Evolutionary conservation across 805 yeast species (phyloP), one percentile per base, ranked within the genome.

Genomic region (Diddensiella transvaalensis): DNA sequence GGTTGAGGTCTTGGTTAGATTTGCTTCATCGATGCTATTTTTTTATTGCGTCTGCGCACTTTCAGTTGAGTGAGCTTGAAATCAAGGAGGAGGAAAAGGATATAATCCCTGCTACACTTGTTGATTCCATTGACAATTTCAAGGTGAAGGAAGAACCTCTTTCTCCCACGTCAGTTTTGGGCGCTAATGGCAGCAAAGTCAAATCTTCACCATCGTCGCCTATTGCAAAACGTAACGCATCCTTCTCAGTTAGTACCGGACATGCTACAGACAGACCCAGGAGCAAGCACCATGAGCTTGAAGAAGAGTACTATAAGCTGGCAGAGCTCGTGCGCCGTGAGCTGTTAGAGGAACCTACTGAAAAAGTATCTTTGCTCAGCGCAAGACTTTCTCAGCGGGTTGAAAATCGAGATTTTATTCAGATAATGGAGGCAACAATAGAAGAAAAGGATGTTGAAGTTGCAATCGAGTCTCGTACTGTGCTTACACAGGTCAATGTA

Each of bases 21-120:
- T 59, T 80, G 8, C 66, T 87, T 13, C 97, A 93, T 62, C 82
- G 90, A 44, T 75, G 83, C 39, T 84, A 79, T 60, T 91, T 90
- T 60, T 78, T 88, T 52, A 69, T 85, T 22, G 97, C 87, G 0
- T 79, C 89, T 1, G 78, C 85, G 0, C 78, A 84, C 59, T 86
- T 75, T 54, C 90, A 84, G 56, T 60, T 72, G 29, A 70, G 72
- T 39, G 60, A 48, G 1, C 51, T 50, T 2, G 52, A 46, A 6
- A 56, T 59, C 42, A 54, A 58, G 1, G 51, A 48, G 30, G 42
- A 47, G 3, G 40, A 32, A 10, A 26, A 19, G n/a, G 41, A 26
- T 11, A 15, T 5, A 10, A 18, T 5, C 10, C 10, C 5, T 5
- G 32, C 21, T 4, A 40, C 10, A 30, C 21, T 3, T 22, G 4